phyloP scores from a whole-genome alignment of 1,284 basidiomycete species.

The Cystobasidium slooffiae region DNA sequence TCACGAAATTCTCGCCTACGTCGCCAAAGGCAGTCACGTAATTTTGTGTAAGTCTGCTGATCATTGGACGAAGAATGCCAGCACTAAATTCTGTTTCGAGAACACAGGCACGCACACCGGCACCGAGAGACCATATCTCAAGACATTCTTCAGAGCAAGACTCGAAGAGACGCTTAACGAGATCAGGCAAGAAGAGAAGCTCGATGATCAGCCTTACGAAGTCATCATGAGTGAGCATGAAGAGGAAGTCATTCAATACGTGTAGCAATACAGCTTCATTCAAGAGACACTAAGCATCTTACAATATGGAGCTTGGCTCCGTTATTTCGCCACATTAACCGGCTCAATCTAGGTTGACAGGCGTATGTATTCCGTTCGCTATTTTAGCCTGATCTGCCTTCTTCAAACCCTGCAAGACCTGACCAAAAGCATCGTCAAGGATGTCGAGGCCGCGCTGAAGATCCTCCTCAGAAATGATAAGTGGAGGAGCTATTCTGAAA shows the following conservation, averaged over 20 bases:
- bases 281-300: too few species aligned
- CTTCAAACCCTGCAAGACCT: slow-evolving; percentile 15
- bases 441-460: slow-evolving; percentile 66
- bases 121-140: slow-evolving; percentile 44
- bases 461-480: slow-evolving; percentile 68
- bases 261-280: slow-evolving; percentile 9
- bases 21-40: slow-evolving; percentile 35
- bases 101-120: slow-evolving; percentile 41
- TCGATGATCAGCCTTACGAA: slow-evolving; percentile 31
- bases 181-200: slow-evolving; percentile 37
- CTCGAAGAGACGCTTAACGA: slow-evolving; percentile 40
- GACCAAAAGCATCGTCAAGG: slow-evolving; percentile 65
- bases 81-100: background rate
- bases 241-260: slow-evolving; percentile 40
- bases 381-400: background rate
- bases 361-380: background rate
- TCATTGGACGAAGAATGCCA: background rate
- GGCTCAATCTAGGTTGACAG: slow-evolving; percentile 14
- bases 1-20: slow-evolving; percentile 41
- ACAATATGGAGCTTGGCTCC: too few species aligned
- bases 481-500: slow-evolving; percentile 60
- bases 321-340: too few species aligned
- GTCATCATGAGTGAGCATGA: slow-evolving; percentile 43
- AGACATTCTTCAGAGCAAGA: slow-evolving; percentile 37
- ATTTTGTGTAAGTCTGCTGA: slow-evolving; percentile 22